Base-by-base conservation (phyloP, 352 stramenopile genomes). In the Globisporangium megalacanthum region DNA sequence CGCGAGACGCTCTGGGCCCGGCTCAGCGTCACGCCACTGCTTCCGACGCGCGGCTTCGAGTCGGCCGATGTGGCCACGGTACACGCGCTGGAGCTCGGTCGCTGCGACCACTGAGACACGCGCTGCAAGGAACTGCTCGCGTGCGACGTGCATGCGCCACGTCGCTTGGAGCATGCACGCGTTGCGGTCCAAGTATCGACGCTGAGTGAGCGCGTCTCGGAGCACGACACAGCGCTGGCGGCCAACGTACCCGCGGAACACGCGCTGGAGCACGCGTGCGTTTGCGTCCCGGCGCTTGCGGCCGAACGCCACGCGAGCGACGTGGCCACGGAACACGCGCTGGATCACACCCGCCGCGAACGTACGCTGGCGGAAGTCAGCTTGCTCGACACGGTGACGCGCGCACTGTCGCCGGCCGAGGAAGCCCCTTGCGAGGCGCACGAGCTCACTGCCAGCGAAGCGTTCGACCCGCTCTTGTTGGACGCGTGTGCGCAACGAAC, bases 51-150 rank as follows among this genome's bases (percentile, higher is more conserved):
- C 52, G 17, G 79, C 84, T 22, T 88, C 74, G 10, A 73, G 54
- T 14, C 93, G 77, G 2, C 85, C 94, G 1, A 95, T 55, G 19
- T 90, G 75, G 14, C 92, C 93, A 15, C 94, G 79, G 61, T 91
- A 98, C 19, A 96, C 60, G 13, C 92, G 77, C 70, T 98, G 92
- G 35, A 98, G 88, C 69, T 97, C 88, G 11, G 76, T 77, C 3
- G 88, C 88, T 13, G 92, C 92, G 2, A 97, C 58, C 41, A 79
- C 70, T 6, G 70, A 79, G 48, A 94, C 79, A 0, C 89, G 72
- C 35, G 70, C 63, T 6, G 60, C 70, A 22, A 94, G 64, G 52
- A 84, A 97, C 56, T 76, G 54, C 4, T 94, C 78, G 17, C 83
- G 69, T 1, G 68, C 77, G 2, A 81, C 54, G 52, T 95, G 82